Base-by-base conservation (phyloP, 2,329 filamentous ascomycete genomes). In the Pyrenophora tritici-repentis region DNA sequence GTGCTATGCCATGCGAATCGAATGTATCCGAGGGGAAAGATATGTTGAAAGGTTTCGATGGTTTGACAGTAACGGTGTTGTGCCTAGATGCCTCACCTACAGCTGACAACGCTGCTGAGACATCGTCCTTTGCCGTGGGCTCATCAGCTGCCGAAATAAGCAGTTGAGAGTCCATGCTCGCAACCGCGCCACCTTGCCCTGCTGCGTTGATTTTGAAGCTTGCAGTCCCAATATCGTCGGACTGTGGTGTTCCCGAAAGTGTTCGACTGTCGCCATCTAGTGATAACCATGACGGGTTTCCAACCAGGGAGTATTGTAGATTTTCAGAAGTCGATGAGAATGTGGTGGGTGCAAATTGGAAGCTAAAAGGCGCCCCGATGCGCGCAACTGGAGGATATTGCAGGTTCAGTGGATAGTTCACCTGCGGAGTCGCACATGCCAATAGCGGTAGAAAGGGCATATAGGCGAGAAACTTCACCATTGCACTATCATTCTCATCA, bases 381-480 rank as follows among this genome's bases (percentile, higher is more conserved):
- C 88, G 83, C 16, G 90, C 91, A 45, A 92, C 87, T 3, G 88
- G 87, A 26, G 91, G 91, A 1, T 95, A 81, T 72, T 96, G 91
- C 2, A 89, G 86, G 73, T 94, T 95, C 72, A 96, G 80, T 1
- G 91, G 91, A 62, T 92, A 93, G 39, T 78, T 78, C 44, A 76
- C 65, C 37, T 71, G 69, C 14, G 75, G 73, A 18, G 55, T 58
- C 48, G 71, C 71, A n/a, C 53, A 46, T 33, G 49, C 59, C 16
- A 52, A 49, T 13, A 51, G 47, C 41, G 52, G 42, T 29, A 68
- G 51, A 17, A 66, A 31, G 29, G 59, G 42, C 18, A 66, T 14
- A 6, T 52, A 54, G 18, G 55, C 47, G 39, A 61, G 26, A 42
- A 53, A 53, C 62, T 61, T 58, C 54, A 46, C 46, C 50, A 58